Percentiles rank a stretch among this genome's conserved stretches.
These are phyloP conservation scores for Hypoxylon sp. DNA, from an alignment of 2,329 filamentous ascomycete species.

Conservation along the genomic window DNA sequence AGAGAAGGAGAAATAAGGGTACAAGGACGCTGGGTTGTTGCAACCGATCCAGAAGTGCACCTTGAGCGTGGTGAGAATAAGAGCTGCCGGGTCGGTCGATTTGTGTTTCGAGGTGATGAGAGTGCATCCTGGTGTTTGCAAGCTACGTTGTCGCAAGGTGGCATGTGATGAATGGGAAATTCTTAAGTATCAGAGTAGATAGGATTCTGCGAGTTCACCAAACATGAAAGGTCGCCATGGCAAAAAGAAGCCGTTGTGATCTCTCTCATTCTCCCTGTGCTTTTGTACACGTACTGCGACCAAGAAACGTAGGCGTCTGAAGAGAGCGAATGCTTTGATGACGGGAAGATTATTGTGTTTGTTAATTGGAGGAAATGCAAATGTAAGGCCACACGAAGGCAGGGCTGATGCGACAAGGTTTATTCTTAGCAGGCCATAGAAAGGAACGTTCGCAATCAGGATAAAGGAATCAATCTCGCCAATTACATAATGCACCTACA, in stretches of 20 bases:
- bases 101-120: constrained; percentile 53
- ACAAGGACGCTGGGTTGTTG: constrained; percentile 57
- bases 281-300: constrained; percentile 27
- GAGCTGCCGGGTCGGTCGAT: constrained; percentile 50
- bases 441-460: background rate
- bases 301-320: constrained; percentile 16
- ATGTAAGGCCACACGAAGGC: constrained; percentile 7
- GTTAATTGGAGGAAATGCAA: constrained; percentile 26
- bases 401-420: constrained; percentile 35
- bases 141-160: constrained; percentile 27
- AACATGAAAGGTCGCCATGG: constrained; percentile 44
- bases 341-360: background rate
- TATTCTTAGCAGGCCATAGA: constrained; percentile 28
- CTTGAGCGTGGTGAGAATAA: constrained; percentile 44
- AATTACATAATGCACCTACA: constrained; percentile 11
- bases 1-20: constrained; percentile 54
- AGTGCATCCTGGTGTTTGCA: constrained; percentile 57
- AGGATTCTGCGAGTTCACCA: constrained; percentile 31
- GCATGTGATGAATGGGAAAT: constrained; percentile 29
- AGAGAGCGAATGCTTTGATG: background rate
- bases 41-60: constrained; percentile 54
- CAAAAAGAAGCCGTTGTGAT: constrained; percentile 29
- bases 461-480: constrained; percentile 18
- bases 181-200: constrained; percentile 23
- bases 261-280: constrained; percentile 18